Evolutionary conservation across 177 flowering plant species (phyloP).

Genomic region (Vitis hybrid): DNA sequence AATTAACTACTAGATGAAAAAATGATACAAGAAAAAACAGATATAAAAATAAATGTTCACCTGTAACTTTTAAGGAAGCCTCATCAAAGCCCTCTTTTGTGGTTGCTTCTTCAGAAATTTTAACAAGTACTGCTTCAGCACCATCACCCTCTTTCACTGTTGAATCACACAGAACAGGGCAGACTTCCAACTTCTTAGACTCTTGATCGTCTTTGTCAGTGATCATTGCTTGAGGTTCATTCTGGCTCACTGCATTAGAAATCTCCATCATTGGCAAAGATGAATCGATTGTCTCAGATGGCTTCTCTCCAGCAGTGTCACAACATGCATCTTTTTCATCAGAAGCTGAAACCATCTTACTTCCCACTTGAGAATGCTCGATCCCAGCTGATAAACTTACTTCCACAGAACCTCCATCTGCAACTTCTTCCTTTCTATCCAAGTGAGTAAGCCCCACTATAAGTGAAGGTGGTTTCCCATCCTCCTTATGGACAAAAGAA

Average conservation of each 20-base stretch:
- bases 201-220: slow-evolving; percentile 20
- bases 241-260: slow-evolving; percentile 11
- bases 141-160: slow-evolving; percentile 16
- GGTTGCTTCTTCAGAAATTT: slow-evolving; percentile 10
- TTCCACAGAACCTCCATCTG: slow-evolving; percentile 12
- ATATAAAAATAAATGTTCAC: slow-evolving; percentile 18
- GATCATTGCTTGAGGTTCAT: slow-evolving; percentile 14
- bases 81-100: slow-evolving; percentile 11
- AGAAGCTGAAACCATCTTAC: slow-evolving; percentile 16
- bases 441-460: slow-evolving; percentile 7
- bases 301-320: slow-evolving; percentile 18
- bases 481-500: slow-evolving; percentile 21
- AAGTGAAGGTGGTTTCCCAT: slow-evolving; percentile 3
- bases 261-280: slow-evolving; percentile 15
- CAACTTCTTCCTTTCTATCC: slow-evolving; percentile 29
- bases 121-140: slow-evolving; percentile 8
- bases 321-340: slow-evolving; percentile 17
- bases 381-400: slow-evolving; percentile 17
- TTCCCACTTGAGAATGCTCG: slow-evolving; percentile 17
- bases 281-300: slow-evolving; percentile 13
- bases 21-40: neutral
- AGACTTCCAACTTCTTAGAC: slow-evolving; percentile 13
- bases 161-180: slow-evolving; percentile 19
- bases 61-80: slow-evolving; percentile 23
- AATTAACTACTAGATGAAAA: neutral